A percentile compares a stretch with the other conserved stretches of the same genome.
Conservation (phyloP, 2,329 filamentous ascomycete genomes). For the Pyrenochaeta sp. region DNA sequence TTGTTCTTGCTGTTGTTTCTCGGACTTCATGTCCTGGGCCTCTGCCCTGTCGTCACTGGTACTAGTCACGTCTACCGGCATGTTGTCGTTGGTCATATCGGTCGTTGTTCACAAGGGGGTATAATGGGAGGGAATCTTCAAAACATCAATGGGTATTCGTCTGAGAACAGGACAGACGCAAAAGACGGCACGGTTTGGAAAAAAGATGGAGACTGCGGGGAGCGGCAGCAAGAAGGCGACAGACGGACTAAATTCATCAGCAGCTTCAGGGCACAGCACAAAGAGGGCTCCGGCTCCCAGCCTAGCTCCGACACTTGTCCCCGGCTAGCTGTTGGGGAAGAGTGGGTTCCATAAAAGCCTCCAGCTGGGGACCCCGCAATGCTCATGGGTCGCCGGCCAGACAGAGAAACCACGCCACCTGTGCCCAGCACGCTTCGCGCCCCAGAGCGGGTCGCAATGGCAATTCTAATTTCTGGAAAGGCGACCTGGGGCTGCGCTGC, state of each 20-base stretch:
- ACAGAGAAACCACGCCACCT: constrained; percentile 1
- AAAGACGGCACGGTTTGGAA: background rate
- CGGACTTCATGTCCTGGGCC: constrained; percentile 20
- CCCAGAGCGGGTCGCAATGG: no score
- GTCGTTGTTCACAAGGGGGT: background rate
- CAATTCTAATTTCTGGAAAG: no score
- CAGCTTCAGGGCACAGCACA: constrained; percentile 11
- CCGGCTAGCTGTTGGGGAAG: constrained; percentile 23
- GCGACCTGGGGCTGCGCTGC: no score
- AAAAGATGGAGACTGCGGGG: constrained; percentile 9
- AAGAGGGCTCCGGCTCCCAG: constrained; percentile 13
- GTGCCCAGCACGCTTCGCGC: no score
- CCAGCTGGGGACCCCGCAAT: constrained; percentile 39
- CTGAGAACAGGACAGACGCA: no score
- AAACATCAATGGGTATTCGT: background rate
- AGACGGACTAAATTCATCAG: constrained; percentile 23
- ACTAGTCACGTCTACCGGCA: constrained; percentile 14
- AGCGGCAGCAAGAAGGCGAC: constrained; percentile 10
- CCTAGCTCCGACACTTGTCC: constrained; percentile 20
- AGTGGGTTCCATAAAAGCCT: constrained; percentile 18
- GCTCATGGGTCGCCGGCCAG: constrained; percentile 17
- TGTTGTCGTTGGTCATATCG: constrained; percentile 20
- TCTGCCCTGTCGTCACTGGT: constrained; percentile 22
- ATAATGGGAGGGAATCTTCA: no score
- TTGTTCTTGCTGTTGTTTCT: constrained; percentile 19